Evolutionary conservation across 257 asterid genomes (phyloP).

Genomic region (Solanum chilense): DNA sequence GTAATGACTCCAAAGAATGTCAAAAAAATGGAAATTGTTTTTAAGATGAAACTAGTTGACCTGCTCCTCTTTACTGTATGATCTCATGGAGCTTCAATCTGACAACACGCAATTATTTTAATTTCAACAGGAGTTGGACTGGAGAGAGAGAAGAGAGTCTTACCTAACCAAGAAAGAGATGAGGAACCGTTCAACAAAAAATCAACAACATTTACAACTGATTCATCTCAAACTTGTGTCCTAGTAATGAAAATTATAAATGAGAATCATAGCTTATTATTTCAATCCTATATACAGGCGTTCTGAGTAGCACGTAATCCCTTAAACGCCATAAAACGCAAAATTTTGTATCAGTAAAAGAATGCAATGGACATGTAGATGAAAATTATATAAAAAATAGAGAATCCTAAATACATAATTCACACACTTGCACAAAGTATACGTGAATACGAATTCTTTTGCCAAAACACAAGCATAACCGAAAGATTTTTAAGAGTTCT

Average conservation of each 20-base stretch:
- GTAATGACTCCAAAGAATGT: conserved; percentile 6
- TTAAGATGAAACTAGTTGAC: not conserved
- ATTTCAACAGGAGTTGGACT: not conserved
- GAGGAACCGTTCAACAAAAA: conserved; percentile 67
- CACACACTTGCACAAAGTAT: not conserved
- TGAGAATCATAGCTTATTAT: not conserved
- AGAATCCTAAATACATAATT: not conserved
- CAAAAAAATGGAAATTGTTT: not conserved
- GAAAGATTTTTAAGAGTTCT: not conserved
- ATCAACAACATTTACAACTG: not conserved
- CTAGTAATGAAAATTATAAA: not conserved
- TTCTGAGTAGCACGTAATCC: not conserved
- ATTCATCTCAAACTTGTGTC: not conserved
- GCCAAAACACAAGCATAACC: not conserved
- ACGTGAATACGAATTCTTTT: not conserved
- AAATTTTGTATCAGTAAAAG: not conserved
- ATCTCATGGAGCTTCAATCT: not conserved
- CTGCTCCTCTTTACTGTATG: conserved; percentile 1
- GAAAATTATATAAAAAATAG: not conserved
- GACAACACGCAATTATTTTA: not conserved
- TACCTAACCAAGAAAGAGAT: conserved; percentile 30
- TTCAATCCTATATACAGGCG: not conserved
- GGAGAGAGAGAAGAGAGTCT: conserved; percentile 15
- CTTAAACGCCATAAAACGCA: not conserved
- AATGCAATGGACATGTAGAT: not conserved